Evolutionary conservation across 139 green algal genomes (phyloP), one percentile per base, ranked within the genome.

Genomic region (Diplosphaera chodatii): DNA sequence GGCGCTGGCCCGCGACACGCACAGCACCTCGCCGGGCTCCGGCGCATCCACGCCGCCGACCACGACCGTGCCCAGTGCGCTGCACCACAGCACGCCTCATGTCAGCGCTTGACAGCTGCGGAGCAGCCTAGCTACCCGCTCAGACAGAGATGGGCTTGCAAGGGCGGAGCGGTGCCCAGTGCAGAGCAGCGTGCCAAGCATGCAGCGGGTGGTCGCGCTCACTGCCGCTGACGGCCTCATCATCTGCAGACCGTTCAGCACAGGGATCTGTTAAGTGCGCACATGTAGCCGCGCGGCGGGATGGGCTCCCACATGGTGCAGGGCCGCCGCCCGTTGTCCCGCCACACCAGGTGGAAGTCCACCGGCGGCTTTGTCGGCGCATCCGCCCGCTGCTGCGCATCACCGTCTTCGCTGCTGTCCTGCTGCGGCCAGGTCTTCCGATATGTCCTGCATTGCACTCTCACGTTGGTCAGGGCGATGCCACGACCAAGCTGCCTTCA

Each of bases 281-380:
- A 10, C 32, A 73, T 59, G 69, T 91, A 93, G 21, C 91, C 90
- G 0, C 64, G 64, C 0, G 86, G 88, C 28, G 91, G 40, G 20
- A 93, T 69, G 0, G 91, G 91, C 73, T 82, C 76, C 91, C 91
- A 97, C 27, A 96, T 73, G 0, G 86, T 94, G 18, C 97, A 69
- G 0, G 83, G 78, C 8, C 29, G 64, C 28, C 64, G 37, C 15
- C 74, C 77, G 33, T 83, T 87, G 76, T 88, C 78, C 3, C 91
- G 83, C 84, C 88, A 97, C 16, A 97, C 77, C 25, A 97, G 81
- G 18, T 77, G 70, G 64, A 78, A 93, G 56, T 87, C 85, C 16
- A 76, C 64, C 0, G 89, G 88, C 0, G 70, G 64, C 10, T 55
- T 70, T 15, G 69, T 70, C 25, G 32, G 22, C 32, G 67, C 27